Evolutionary conservation across 257 asterid genomes (phyloP).

Genomic region (Linderniella brevidens): DNA sequence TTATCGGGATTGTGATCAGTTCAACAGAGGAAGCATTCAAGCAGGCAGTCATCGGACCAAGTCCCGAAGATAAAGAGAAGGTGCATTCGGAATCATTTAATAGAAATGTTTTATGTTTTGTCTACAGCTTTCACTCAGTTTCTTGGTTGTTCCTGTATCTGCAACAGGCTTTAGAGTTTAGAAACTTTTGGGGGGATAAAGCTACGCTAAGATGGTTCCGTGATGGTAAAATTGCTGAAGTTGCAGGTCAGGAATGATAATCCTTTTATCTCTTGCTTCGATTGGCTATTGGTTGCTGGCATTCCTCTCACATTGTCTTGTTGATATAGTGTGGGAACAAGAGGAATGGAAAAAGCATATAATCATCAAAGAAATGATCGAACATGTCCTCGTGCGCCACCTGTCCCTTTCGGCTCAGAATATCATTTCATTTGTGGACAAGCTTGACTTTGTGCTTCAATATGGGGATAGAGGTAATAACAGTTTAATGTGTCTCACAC

Average conservation of each 20-base stretch:
- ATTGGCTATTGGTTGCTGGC: too few species aligned
- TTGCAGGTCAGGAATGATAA: slow-evolving; percentile 47
- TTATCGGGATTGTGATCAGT: slow-evolving; percentile 54
- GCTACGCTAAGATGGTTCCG: slow-evolving; percentile 78
- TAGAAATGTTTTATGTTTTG: slow-evolving; percentile 4
- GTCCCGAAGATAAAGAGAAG: slow-evolving; percentile 90
- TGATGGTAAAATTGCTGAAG: slow-evolving; percentile 90
- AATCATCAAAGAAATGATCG: slow-evolving; percentile 59
- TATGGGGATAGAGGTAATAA: slow-evolving; percentile 47
- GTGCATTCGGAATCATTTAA: slow-evolving; percentile 18
- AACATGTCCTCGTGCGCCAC: slow-evolving; percentile 66
- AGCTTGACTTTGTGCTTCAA: slow-evolving; percentile 79
- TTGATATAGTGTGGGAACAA: slow-evolving; percentile 63
- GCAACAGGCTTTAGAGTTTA: slow-evolving; percentile 70
- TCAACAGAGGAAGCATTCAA: slow-evolving; percentile 70
- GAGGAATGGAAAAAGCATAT: slow-evolving; percentile 76
- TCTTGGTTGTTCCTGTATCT: slow-evolving; percentile 5
- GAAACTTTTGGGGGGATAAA: slow-evolving; percentile 94
- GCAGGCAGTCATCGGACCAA: slow-evolving; percentile 75
- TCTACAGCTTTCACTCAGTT: slow-evolving; percentile 3
- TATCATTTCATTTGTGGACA: slow-evolving; percentile 49
- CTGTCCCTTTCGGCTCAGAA: slow-evolving; percentile 60
- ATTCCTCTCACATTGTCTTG: slow-evolving; percentile 2
- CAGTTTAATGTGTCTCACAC: too few species aligned
- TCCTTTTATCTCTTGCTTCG: too few species aligned